Evolutionary conservation across 768 basidiomycete genomes (phyloP).

Genomic region (Kwoniella botswanensis): DNA sequence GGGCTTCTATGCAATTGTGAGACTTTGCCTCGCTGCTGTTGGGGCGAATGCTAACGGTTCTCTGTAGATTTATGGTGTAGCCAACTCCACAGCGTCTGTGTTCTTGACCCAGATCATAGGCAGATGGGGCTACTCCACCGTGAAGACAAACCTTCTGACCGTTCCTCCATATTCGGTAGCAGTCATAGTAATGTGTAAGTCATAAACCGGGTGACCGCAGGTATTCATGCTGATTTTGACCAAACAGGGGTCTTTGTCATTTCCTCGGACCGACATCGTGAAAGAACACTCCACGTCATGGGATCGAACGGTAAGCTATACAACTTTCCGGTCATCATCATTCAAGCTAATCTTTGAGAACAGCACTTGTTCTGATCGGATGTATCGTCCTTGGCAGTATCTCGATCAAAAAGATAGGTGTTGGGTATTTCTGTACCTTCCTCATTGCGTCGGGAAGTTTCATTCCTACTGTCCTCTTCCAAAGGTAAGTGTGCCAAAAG

Average conservation of each 20-base stretch:
- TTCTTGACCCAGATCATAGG: constrained; percentile 65
- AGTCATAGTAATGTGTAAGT: constrained; percentile 9
- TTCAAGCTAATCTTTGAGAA: no score
- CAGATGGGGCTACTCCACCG: constrained; percentile 62
- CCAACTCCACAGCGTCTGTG: constrained; percentile 60
- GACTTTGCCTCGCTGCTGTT: no score
- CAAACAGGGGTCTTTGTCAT: constrained; percentile 15
- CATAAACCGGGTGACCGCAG: neutral
- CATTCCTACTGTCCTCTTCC: constrained; percentile 17
- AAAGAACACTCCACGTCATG: constrained; percentile 32
- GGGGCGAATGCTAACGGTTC: neutral
- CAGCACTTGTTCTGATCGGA: constrained; percentile 26
- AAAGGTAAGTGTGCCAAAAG: constrained; percentile 9
- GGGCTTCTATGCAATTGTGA: constrained; percentile 28
- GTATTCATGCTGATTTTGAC: neutral
- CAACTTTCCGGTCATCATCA: neutral
- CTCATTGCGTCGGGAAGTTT: constrained; percentile 22
- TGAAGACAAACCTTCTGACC: constrained; percentile 66
- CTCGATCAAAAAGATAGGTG: constrained; percentile 15
- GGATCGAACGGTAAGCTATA: constrained; percentile 13
- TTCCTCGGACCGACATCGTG: constrained; percentile 23
- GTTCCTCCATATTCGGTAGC: constrained; percentile 65
- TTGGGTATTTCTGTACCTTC: constrained; percentile 32
- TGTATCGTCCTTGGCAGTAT: constrained; percentile 20
- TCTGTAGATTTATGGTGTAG: constrained; percentile 32